These are phyloP conservation scores for Plantago rigida DNA, from an alignment of 305 asterid genomes.

Conservation along the genomic window DNA sequence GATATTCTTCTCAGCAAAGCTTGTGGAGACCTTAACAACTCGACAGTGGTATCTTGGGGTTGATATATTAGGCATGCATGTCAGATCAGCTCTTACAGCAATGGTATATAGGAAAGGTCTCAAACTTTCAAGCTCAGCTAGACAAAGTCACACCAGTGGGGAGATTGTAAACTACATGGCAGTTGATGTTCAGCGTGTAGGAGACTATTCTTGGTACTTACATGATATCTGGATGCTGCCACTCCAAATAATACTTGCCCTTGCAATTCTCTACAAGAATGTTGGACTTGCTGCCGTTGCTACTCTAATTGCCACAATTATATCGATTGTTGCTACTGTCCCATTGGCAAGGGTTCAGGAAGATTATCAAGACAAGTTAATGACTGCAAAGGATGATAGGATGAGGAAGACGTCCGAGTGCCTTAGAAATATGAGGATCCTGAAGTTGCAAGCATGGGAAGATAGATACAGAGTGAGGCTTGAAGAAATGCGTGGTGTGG, in stretches of 20 bases:
- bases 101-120: conserved; percentile 94
- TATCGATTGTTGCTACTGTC: conserved; percentile 79
- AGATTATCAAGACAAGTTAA: conserved; percentile 80
- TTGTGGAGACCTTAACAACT: conserved; percentile 71
- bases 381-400: conserved; percentile 90
- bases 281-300: conserved; percentile 90
- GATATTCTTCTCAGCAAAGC: conserved; percentile 72
- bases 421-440: conserved; percentile 86
- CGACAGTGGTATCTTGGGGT: conserved; percentile 98
- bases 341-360: conserved; percentile 89
- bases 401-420: conserved; percentile 98
- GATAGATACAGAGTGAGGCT: conserved; percentile 67
- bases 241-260: conserved; percentile 86
- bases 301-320: conserved; percentile 75
- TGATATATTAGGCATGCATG: conserved; percentile 95
- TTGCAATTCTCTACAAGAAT: conserved; percentile 83
- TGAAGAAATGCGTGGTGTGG: conserved; percentile 83
- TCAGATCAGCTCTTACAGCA: conserved; percentile 93
- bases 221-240: conserved; percentile 99
- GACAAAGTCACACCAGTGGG: conserved; percentile 83
- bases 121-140: conserved; percentile 77
- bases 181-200: conserved; percentile 98
- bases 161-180: conserved; percentile 98
- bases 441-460: conserved; percentile 97
- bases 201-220: conserved; percentile 95